Conservation (phyloP, 2,329 filamentous ascomycete species). For the Venturia asperata region DNA sequence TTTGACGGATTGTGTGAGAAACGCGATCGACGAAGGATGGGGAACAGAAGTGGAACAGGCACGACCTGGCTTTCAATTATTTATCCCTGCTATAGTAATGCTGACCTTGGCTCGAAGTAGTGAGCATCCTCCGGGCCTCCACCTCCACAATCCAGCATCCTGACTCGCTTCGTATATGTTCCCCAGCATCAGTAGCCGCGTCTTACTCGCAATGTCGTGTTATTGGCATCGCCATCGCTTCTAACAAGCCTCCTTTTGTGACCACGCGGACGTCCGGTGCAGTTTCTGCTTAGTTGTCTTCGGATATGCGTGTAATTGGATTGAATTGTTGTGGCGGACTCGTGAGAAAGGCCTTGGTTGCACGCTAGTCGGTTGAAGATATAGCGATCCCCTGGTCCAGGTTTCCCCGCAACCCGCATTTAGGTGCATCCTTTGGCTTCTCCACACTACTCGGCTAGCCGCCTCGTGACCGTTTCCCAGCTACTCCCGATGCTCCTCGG, state of each 20-base stretch:
- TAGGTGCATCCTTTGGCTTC: background rate
- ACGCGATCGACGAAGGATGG: slow-evolving; percentile 23
- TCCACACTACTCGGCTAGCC: background rate
- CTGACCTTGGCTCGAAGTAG: slow-evolving; percentile 25
- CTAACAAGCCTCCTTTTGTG: slow-evolving; percentile 14
- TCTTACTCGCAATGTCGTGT: background rate
- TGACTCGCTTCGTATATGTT: slow-evolving; percentile 13
- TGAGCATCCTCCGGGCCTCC: slow-evolving; percentile 23
- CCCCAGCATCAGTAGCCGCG: background rate
- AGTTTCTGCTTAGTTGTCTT: slow-evolving; percentile 9
- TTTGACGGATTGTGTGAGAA: slow-evolving; percentile 25
- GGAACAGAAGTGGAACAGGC: slow-evolving; percentile 27
- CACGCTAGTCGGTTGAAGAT: slow-evolving; percentile 19
- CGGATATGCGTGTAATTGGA: slow-evolving; percentile 10
- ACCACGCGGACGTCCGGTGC: slow-evolving; percentile 16
- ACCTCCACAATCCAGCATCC: slow-evolving; percentile 22
- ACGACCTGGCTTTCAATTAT: slow-evolving; percentile 29
- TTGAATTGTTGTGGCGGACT: slow-evolving; percentile 10
- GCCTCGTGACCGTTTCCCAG: background rate
- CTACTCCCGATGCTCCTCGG: background rate
- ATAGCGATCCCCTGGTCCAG: slow-evolving; percentile 14
- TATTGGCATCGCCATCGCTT: slow-evolving; percentile 6
- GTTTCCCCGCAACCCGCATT: background rate
- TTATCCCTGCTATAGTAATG: slow-evolving; percentile 27
- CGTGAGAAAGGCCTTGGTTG: slow-evolving; percentile 14